Base-by-base conservation (phyloP, 1,139 yeast species). In the Hyphopichia wangnamkhiaoensis region DNA sequence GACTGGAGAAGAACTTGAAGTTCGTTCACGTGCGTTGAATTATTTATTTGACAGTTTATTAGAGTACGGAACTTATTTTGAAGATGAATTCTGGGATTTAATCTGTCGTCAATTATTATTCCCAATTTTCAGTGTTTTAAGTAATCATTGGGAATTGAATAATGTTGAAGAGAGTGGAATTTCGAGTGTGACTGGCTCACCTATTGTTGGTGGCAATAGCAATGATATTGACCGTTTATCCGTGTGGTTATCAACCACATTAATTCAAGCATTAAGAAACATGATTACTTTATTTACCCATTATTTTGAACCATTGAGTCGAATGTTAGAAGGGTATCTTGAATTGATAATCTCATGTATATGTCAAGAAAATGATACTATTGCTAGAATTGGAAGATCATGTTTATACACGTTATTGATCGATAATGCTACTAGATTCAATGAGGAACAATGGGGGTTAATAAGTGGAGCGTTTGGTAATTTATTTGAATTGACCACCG, bases 311-410 rank as follows among this genome's bases (percentile, higher is more conserved):
- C 76, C 82, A 2, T 75, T 93, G 54, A 82, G 82, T 48, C 72
- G 78, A 32, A 79, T 86, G 78, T 71, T 93, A 40, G 85, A 79
- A 44, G 94, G 89, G 1, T 89, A 85, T 58, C 70, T 94, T 62
- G 82, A 80, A 30, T 71, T 94, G 41, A 65, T 94, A 40, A 82
- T 82, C 3, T 83, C 93, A 7, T 94, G 98, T 63, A 88, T 93
- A 38, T 89, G 96, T 54, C 98, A 93, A 62, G 97, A 91, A 53
- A 93, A 93, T 59, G 98, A 93, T 54, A 90, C 98, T 0, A 91
- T 94, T 52, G 95, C 98, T 0, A 76, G 95, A 53, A 90, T 91
- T 49, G 98, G 98, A 16, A 80, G 95, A 53, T 82, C 93, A 9
- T 91, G 98, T 59, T 73, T 93, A 44, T 84, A 85, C 47, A 87